Conservation (phyloP, 768 basidiomycete genomes). For the Leccinum pellstonianum region DNA sequence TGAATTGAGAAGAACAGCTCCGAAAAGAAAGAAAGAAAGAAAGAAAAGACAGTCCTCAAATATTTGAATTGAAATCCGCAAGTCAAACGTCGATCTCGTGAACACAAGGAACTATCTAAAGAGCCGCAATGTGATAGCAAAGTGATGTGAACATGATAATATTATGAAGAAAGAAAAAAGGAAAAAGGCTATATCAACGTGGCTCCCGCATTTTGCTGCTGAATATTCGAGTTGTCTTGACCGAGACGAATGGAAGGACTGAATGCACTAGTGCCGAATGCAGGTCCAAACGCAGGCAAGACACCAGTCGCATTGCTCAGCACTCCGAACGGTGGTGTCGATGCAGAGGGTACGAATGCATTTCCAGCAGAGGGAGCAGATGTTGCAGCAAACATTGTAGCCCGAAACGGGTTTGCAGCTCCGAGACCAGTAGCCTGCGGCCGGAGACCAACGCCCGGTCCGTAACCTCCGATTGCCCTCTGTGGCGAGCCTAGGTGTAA, state of each 20-base stretch:
- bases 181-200: conserved; percentile 46
- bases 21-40: too few species aligned
- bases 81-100: neutral
- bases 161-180: neutral
- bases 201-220: conserved; percentile 44
- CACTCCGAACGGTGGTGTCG: conserved; percentile 27
- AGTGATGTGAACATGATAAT: neutral
- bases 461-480: conserved; percentile 18
- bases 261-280: conserved; percentile 25
- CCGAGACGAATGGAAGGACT: conserved; percentile 15
- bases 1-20: too few species aligned
- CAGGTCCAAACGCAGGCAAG: conserved; percentile 11
- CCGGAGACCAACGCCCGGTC: conserved; percentile 48
- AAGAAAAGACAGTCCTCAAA: conserved; percentile 5
- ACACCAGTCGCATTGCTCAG: conserved; percentile 13
- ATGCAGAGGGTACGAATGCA: conserved; percentile 22
- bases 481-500: conserved; percentile 4
- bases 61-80: conserved; percentile 12
- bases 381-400: conserved; percentile 51
- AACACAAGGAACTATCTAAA: conserved; percentile 5
- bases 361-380: conserved; percentile 17
- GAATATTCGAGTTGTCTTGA: conserved; percentile 23
- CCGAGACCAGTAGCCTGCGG: conserved; percentile 62
- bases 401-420: conserved; percentile 62
- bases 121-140: neutral